Conservation (phyloP, 108 stramenopile species). For the Fistulifera solaris region DNA sequence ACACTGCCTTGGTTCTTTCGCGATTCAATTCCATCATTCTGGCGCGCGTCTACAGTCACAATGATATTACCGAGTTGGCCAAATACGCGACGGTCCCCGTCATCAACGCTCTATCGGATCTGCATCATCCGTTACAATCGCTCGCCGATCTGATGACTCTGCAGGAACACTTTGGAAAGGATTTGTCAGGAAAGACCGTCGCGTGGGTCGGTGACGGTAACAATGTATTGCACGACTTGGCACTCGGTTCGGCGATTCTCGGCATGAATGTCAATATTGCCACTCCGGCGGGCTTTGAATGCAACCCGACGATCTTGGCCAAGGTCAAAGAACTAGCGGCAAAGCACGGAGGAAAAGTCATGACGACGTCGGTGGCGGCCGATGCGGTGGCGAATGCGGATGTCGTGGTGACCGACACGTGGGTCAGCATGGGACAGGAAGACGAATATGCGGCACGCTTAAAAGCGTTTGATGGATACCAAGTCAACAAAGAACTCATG, state of each 20-base stretch:
- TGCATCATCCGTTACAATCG: conserved; percentile 96
- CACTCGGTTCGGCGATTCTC: conserved; percentile 83
- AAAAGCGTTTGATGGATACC: conserved; percentile 88
- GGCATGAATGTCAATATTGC: conserved; percentile 94
- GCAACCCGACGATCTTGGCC: conserved; percentile 54
- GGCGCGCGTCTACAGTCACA: conserved; percentile 88
- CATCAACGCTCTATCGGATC: conserved; percentile 93
- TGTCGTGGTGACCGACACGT: conserved; percentile 95
- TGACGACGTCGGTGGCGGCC: conserved; percentile 58
- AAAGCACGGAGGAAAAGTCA: conserved; percentile 47
- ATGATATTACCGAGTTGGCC: conserved; percentile 72
- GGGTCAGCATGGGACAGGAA: conserved; percentile 98
- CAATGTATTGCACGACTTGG: conserved; percentile 95
- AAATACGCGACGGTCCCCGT: conserved; percentile 83
- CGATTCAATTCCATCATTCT: conserved; percentile 89
- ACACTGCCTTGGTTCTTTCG: conserved; percentile 83
- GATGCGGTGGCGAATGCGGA: conserved; percentile 86
- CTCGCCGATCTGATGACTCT: conserved; percentile 94
- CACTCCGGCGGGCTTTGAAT: conserved; percentile 86
- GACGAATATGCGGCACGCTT: conserved; percentile 83
- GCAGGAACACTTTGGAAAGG: conserved; percentile 82
- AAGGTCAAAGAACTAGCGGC: conserved; percentile 47
- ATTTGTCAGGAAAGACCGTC: conserved; percentile 76
- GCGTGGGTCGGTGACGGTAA: conserved; percentile 98
- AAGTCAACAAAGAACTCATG: conserved; percentile 86